A percentile compares a stretch with the other conserved stretches of the same genome.
phyloP scores from a whole-genome alignment of 345 rosid species.

The Syzygium oleosum region DNA sequence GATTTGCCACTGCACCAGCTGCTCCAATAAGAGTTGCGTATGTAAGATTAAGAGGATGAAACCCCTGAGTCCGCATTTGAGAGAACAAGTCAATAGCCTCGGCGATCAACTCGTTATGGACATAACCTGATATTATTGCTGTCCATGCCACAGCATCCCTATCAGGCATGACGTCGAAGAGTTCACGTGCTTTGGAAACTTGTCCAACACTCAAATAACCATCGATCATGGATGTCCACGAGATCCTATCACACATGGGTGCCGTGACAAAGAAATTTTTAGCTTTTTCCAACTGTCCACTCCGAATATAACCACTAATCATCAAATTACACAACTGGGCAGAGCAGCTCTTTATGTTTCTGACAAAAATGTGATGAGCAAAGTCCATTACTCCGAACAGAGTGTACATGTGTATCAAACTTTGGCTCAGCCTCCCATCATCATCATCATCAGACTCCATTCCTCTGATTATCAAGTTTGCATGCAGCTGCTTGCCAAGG shows the following conservation, averaged over 20 bases:
- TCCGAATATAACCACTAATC: slow-evolving; percentile 35
- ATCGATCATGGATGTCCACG: slow-evolving; percentile 52
- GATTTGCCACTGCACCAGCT: slow-evolving; percentile 60
- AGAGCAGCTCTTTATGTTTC: slow-evolving; percentile 8
- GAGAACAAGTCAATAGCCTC: slow-evolving; percentile 29
- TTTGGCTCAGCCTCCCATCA: slow-evolving; percentile 53
- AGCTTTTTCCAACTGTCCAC: slow-evolving; percentile 39
- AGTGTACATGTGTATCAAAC: slow-evolving; percentile 72
- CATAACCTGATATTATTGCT: slow-evolving; percentile 42
- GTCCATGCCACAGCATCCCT: slow-evolving; percentile 55
- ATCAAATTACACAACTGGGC: slow-evolving; percentile 34
- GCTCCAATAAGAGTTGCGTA: slow-evolving; percentile 47
- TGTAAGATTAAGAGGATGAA: slow-evolving; percentile 25
- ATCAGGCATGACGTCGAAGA: slow-evolving; percentile 32
- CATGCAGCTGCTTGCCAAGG: slow-evolving; percentile 60
- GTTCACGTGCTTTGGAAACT: slow-evolving; percentile 20
- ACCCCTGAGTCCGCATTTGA: slow-evolving; percentile 25
- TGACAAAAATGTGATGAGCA: slow-evolving; percentile 32
- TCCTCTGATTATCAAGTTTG: slow-evolving; percentile 34
- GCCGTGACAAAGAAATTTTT: slow-evolving; percentile 26
- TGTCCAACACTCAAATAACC: slow-evolving; percentile 31
- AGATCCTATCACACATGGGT: slow-evolving; percentile 28
- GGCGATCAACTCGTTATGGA: slow-evolving; percentile 36
- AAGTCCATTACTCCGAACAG: slow-evolving; percentile 40
- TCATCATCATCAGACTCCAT: slow-evolving; percentile 31